Conservation (phyloP, 2,329 filamentous ascomycete genomes). For the Pseudocercospora crystallina region DNA sequence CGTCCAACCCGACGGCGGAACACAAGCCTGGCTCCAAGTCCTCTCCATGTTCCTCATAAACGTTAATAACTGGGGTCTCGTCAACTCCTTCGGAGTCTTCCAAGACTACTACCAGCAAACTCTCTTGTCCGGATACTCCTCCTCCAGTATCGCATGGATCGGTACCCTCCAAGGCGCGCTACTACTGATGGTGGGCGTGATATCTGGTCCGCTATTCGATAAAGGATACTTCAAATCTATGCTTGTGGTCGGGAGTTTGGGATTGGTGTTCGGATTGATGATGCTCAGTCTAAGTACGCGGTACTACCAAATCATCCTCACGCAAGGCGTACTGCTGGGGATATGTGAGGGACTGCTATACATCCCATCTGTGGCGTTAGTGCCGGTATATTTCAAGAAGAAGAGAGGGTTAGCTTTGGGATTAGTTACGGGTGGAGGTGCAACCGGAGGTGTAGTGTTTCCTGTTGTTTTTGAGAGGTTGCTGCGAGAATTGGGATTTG, state of each 20-base stretch:
- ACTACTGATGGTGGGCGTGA: conserved; percentile 39
- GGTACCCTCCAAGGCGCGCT: conserved; percentile 46
- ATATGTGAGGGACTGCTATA: conserved; percentile 53
- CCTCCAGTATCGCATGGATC: conserved; percentile 47
- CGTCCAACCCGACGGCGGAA: conserved; percentile 40
- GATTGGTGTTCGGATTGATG: conserved; percentile 40
- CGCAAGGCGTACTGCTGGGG: conserved; percentile 44
- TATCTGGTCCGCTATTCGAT: conserved; percentile 38
- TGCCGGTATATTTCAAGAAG: conserved; percentile 63
- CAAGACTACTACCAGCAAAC: conserved; percentile 45
- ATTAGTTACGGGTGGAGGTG: conserved; percentile 57
- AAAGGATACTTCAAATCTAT: conserved; percentile 42
- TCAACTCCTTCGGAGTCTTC: conserved; percentile 48
- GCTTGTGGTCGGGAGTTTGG: conserved; percentile 51
- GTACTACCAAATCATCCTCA: conserved; percentile 49
- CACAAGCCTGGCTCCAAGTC: conserved; percentile 46
- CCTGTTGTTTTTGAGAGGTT: conserved; percentile 51
- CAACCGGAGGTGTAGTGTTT: conserved; percentile 53
- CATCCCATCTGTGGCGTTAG: conserved; percentile 60
- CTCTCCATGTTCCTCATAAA: conserved; percentile 44
- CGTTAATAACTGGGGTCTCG: conserved; percentile 45
- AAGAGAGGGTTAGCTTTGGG: conserved; percentile 58
- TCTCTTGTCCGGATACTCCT: conserved; percentile 34
- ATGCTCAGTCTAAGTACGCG: conserved; percentile 34
- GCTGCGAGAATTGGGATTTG: conserved; percentile 50